Base-by-base conservation (phyloP, 1,139 yeast species). In the Yamadazyma epiphylla region DNA sequence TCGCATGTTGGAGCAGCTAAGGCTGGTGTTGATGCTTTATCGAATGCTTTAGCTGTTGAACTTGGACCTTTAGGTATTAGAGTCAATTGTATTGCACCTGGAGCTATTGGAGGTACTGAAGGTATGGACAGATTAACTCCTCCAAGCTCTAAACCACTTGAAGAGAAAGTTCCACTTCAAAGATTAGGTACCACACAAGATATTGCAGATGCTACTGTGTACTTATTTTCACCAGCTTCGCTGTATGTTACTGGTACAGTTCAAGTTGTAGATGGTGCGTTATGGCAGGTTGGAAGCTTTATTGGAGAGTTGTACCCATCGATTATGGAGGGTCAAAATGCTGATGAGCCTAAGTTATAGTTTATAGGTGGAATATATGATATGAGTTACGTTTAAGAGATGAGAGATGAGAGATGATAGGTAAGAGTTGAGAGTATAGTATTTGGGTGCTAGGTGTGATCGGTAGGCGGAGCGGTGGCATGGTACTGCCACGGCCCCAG, bases 1-100 rank as follows among this genome's bases (percentile, higher is more conserved):
- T 48, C 77, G 2, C 97, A 89, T 46, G 96, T 87, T 2, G 83
- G 91, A 3, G 96, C 97, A 0, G 97, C 97, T 5, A 89, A 89
- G 60, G 96, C 97, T 1, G 97, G 96, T 20, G 74, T 89, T 24
- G 97, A 89, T 53, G 94, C 96, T 1, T 64, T 89, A 30, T 79
- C 89, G 13, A 80, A 83, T 43, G 83, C 89, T 2, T 60, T 89
- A 41, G 95, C 96, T 1, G 89, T 87, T 10, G 97, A 89, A 58
- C 65, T 86, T 41, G 97, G 97, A 1, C 96, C 96, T 0, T 51
- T 84, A 33, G 96, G 96, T 4, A 74, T 89, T 28, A 71, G 91
- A 35, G 74, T 80, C 29, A 89, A 89, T 53, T 78, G 85, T 53
- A 77, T 89, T 45, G 96, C 96, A 1, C 97, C 97, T 0, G 96